Evolutionary conservation across 1,284 basidiomycete species (phyloP).

Genomic region (Rhodotorula mucilaginosa): DNA sequence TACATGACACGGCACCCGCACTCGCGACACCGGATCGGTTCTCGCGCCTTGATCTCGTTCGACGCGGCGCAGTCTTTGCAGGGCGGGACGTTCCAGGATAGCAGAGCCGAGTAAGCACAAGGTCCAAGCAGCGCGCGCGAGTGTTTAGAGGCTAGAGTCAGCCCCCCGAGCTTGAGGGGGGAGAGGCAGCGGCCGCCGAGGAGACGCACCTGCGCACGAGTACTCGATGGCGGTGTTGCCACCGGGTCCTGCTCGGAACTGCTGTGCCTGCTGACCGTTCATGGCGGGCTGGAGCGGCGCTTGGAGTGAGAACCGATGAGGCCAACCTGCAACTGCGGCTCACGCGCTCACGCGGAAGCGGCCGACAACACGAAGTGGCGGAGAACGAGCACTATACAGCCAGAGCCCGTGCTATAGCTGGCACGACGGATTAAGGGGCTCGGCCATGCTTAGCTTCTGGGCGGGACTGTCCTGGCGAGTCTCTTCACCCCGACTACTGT

Average conservation of each 20-base stretch:
- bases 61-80: conserved; percentile 82
- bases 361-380: too few species aligned
- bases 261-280: conserved; percentile 12
- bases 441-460: background rate
- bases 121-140: background rate
- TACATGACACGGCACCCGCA: conserved; percentile 99
- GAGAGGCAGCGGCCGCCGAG: background rate
- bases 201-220: conserved; percentile 76
- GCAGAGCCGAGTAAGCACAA: background rate
- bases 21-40: conserved; percentile 93
- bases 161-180: background rate
- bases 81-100: background rate
- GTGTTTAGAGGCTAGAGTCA: background rate
- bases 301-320: too few species aligned
- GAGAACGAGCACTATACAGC: too few species aligned
- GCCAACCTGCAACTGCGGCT: too few species aligned
- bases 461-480: conserved; percentile 6
- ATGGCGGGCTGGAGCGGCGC: background rate
- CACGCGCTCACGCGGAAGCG: too few species aligned
- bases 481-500: background rate
- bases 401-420: too few species aligned
- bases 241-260: background rate
- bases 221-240: conserved; percentile 63
- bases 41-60: conserved; percentile 87
- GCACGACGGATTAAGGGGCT: too few species aligned